Evolutionary conservation across 2,329 filamentous ascomycete genomes (phyloP).

Genomic region (Pseudopyricularia cyperi): DNA sequence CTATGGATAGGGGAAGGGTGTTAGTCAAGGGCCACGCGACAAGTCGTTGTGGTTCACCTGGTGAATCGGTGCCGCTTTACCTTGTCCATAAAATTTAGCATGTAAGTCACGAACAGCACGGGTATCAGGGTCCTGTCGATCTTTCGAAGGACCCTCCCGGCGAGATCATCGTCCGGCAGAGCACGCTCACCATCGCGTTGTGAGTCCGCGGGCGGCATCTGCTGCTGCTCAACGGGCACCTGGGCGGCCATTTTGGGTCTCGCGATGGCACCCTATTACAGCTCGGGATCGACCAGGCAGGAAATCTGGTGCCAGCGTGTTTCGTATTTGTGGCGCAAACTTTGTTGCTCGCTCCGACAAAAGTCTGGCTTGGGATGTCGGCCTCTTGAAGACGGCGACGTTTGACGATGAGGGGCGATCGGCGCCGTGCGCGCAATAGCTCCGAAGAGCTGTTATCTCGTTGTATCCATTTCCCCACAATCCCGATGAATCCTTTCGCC

Average conservation of each 20-base stretch:
- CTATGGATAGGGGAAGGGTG: background rate
- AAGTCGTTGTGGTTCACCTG: too few species aligned
- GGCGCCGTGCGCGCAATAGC: background rate
- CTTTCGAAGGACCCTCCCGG: conserved; percentile 31
- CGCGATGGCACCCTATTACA: too few species aligned
- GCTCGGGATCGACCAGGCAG: too few species aligned
- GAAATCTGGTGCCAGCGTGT: too few species aligned
- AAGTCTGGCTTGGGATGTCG: too few species aligned
- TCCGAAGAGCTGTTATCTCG: background rate
- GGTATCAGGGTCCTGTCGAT: conserved; percentile 43
- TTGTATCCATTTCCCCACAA: background rate
- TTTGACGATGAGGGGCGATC: background rate
- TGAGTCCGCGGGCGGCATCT: background rate
- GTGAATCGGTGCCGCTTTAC: background rate
- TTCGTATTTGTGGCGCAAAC: too few species aligned
- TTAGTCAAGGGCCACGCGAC: background rate
- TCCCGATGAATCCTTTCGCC: too few species aligned
- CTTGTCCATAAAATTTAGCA: conserved; percentile 51
- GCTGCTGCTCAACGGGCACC: background rate
- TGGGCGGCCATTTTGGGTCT: background rate
- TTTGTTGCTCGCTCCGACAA: too few species aligned
- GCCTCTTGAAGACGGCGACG: too few species aligned
- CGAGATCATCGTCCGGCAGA: conserved; percentile 7
- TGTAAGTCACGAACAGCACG: conserved; percentile 42
- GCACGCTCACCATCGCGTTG: background rate